Conservation (phyloP, 805 yeast species). For the Wickerhamomyces canadensis region DNA sequence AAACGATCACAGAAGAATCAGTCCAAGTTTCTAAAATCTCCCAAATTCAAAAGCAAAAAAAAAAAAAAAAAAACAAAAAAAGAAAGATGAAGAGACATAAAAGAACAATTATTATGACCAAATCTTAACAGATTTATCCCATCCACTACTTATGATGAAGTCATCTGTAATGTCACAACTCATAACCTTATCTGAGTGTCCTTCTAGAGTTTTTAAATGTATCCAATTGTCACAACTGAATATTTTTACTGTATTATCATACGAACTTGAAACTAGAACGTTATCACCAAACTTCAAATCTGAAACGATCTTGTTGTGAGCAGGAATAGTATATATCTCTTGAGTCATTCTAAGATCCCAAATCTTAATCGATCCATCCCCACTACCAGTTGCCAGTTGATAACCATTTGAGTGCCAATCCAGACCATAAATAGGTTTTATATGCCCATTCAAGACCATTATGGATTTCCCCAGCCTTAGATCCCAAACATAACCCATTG, state of each 20-base stretch:
- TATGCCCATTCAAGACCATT: conserved; percentile 58
- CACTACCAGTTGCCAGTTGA: conserved; percentile 77
- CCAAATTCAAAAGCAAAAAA: too few relatives aligned
- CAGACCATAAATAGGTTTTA: conserved; percentile 59
- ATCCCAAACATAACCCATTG: conserved; percentile 76
- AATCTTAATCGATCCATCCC: conserved; percentile 70
- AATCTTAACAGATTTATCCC: conserved; percentile 76
- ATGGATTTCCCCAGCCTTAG: conserved; percentile 68
- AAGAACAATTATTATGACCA: conserved; percentile 34
- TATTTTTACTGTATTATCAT: conserved; percentile 61
- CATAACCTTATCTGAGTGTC: conserved; percentile 68
- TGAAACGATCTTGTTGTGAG: conserved; percentile 70
- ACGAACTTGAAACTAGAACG: conserved; percentile 55
- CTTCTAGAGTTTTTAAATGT: conserved; percentile 43
- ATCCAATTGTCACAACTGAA: conserved; percentile 73
- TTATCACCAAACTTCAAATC: conserved; percentile 45
- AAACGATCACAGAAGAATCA: conserved; percentile 14
- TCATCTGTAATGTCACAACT: conserved; percentile 52
- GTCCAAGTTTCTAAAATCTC: conserved; percentile 17
- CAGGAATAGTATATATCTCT: conserved; percentile 47
- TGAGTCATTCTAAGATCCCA: conserved; percentile 76
- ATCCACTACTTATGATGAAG: conserved; percentile 59
- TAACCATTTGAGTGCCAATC: conserved; percentile 77
- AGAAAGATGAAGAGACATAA: too few relatives aligned
- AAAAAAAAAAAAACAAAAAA: too few relatives aligned